Conservation (phyloP, 306 rosid species). For the Quercus ilex region DNA sequence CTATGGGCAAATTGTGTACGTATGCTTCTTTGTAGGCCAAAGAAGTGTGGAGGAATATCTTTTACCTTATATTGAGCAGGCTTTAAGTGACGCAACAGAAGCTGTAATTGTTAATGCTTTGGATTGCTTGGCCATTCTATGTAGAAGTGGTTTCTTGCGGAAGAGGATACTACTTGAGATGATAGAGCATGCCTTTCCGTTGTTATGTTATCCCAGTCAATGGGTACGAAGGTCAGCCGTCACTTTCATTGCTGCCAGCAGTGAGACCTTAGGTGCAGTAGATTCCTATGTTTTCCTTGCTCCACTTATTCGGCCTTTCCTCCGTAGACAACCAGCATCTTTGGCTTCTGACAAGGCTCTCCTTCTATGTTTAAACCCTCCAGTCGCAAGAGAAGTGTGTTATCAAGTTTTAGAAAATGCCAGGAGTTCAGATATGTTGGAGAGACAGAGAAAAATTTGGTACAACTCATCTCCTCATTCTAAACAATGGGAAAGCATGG, state of each 20-base stretch:
- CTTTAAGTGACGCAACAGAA: constrained; percentile 74
- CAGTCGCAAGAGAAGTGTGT: constrained; percentile 71
- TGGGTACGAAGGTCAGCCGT: constrained; percentile 94
- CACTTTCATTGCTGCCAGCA: constrained; percentile 86
- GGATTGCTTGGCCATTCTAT: constrained; percentile 81
- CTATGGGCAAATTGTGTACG: constrained; percentile 89
- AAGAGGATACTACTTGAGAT: constrained; percentile 89
- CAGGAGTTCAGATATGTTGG: constrained; percentile 93
- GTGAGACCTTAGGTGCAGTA: constrained; percentile 85
- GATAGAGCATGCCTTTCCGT: constrained; percentile 88
- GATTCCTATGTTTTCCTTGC: constrained; percentile 95
- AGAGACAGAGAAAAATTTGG: constrained; percentile 98
- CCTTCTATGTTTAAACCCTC: constrained; percentile 77
- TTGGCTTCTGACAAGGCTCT: constrained; percentile 80
- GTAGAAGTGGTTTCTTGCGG: constrained; percentile 73
- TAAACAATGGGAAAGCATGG: constrained; percentile 82
- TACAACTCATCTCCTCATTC: constrained; percentile 82
- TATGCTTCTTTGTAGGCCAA: constrained; percentile 95
- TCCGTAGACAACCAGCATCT: constrained; percentile 86
- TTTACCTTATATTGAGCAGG: constrained; percentile 95
- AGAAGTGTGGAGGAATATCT: constrained; percentile 99
- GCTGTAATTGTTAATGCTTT: constrained; percentile 85
- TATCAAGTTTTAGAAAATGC: constrained; percentile 81
- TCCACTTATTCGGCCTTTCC: constrained; percentile 83
- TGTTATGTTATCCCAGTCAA: constrained; percentile 83